These are phyloP conservation scores for Tricholoma furcatifolium DNA, from an alignment of 768 basidiomycete species.

Conservation along the genomic window DNA sequence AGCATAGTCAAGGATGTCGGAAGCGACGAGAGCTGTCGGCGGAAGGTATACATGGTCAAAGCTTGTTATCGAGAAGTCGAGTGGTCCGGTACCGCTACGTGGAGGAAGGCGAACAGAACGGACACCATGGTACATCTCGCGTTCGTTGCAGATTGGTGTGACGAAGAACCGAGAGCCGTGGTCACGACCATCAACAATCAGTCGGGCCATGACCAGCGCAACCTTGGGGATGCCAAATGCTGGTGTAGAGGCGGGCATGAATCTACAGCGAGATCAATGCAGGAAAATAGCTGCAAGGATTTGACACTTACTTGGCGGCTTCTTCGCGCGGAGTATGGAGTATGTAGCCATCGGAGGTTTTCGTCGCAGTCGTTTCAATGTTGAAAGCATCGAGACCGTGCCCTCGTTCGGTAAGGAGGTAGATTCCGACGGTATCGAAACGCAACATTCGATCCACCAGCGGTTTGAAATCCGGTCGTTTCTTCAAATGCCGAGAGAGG, in stretches of 20 bases:
- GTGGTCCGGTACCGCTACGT: slow-evolving; percentile 50
- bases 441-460: slow-evolving; percentile 49
- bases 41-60: slow-evolving; percentile 56
- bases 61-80: slow-evolving; percentile 56
- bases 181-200: slow-evolving; percentile 51
- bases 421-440: slow-evolving; percentile 53
- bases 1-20: slow-evolving; percentile 39
- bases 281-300: slow-evolving; percentile 1
- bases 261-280: slow-evolving; percentile 31
- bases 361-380: slow-evolving; percentile 60
- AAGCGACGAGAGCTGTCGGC: slow-evolving; percentile 45
- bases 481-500: slow-evolving; percentile 45
- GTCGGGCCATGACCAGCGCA: slow-evolving; percentile 54
- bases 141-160: slow-evolving; percentile 53
- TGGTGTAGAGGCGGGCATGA: slow-evolving; percentile 60
- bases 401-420: slow-evolving; percentile 53
- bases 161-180: slow-evolving; percentile 53
- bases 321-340: slow-evolving; percentile 57
- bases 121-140: slow-evolving; percentile 53
- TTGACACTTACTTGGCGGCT: slow-evolving; percentile 50
- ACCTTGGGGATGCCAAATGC: slow-evolving; percentile 52
- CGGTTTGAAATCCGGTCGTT: slow-evolving; percentile 47
- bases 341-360: slow-evolving; percentile 47
- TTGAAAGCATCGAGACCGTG: slow-evolving; percentile 63
- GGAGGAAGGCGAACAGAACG: slow-evolving; percentile 48